phyloP scores from a whole-genome alignment of 306 rosid species.

The Oxytropis ochrocephala region DNA sequence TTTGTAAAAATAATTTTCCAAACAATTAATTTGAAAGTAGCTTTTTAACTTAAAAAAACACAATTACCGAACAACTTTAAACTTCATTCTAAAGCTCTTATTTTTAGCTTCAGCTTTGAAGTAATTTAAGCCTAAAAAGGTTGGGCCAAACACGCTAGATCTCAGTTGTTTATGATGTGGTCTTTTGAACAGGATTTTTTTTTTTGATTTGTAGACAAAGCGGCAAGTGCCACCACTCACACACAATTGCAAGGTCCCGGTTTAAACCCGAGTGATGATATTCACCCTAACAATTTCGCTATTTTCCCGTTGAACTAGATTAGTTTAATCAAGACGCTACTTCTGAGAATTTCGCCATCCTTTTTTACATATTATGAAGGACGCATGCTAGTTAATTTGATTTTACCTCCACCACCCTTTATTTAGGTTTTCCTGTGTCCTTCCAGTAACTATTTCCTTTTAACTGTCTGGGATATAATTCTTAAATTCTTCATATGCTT shows the following conservation, averaged over 20 bases:
- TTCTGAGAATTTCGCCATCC: not conserved
- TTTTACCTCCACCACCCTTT: not conserved
- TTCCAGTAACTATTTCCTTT: not conserved
- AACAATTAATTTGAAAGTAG: no score
- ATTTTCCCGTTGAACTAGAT: not conserved
- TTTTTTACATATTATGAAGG: not conserved
- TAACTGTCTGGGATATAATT: not conserved
- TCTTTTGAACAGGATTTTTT: not conserved
- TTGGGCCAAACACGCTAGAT: not conserved
- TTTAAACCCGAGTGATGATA: no score
- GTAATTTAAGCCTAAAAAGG: no score
- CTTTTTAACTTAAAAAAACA: no score
- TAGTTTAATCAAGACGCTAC: not conserved
- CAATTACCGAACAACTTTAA: no score
- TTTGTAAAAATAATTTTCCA: no score
- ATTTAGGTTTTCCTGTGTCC: not conserved
- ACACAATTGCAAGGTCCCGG: no score
- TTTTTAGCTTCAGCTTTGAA: no score
- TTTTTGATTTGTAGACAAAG: no score
- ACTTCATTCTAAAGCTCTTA: no score
- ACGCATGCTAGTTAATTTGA: not conserved
- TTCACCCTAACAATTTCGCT: no score
- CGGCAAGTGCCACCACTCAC: no score
- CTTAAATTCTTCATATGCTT: constrained; percentile 1
- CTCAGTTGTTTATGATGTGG: not conserved